These are phyloP conservation scores for Trifolium pratense DNA, from an alignment of 306 rosid species.

Conservation along the genomic window DNA sequence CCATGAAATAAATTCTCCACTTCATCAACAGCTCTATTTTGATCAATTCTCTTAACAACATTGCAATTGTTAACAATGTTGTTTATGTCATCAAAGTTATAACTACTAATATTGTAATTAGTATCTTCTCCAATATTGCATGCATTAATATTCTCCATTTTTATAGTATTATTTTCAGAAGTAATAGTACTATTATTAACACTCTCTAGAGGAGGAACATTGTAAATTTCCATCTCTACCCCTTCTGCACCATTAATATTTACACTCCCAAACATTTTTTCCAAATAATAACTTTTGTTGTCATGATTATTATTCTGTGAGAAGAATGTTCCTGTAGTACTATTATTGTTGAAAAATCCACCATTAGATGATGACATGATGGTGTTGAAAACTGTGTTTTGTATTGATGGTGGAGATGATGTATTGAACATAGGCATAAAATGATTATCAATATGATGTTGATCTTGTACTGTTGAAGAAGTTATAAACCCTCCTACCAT, in stretches of 20 bases:
- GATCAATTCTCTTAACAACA: slow-evolving; percentile 39
- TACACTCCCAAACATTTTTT: slow-evolving; percentile 46
- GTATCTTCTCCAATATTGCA: slow-evolving; percentile 24
- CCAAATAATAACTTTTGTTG: slow-evolving; percentile 46
- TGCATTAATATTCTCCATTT: slow-evolving; percentile 50
- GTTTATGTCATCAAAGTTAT: slow-evolving; percentile 44
- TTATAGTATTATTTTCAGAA: slow-evolving; percentile 43
- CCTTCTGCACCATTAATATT: slow-evolving; percentile 47
- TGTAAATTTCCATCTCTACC: slow-evolving; percentile 56
- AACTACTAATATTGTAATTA: slow-evolving; percentile 33
- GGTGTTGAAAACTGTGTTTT: slow-evolving; percentile 52
- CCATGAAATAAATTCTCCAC: slow-evolving; percentile 61
- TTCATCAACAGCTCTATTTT: slow-evolving; percentile 40
- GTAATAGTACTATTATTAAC: slow-evolving; percentile 38
- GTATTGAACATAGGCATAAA: slow-evolving; percentile 55
- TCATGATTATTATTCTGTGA: slow-evolving; percentile 39
- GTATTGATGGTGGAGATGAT: slow-evolving; percentile 45
- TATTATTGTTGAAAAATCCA: slow-evolving; percentile 49
- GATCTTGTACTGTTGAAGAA: slow-evolving; percentile 40
- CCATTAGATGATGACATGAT: slow-evolving; percentile 45
- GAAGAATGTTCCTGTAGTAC: slow-evolving; percentile 44
- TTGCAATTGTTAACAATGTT: slow-evolving; percentile 30
- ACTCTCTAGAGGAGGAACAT: slow-evolving; percentile 72
- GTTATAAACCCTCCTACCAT: slow-evolving; percentile 42
- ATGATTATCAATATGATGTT: slow-evolving; percentile 39